Conservation (phyloP, 1,139 yeast species). For the Debaryomyces coudertii region DNA sequence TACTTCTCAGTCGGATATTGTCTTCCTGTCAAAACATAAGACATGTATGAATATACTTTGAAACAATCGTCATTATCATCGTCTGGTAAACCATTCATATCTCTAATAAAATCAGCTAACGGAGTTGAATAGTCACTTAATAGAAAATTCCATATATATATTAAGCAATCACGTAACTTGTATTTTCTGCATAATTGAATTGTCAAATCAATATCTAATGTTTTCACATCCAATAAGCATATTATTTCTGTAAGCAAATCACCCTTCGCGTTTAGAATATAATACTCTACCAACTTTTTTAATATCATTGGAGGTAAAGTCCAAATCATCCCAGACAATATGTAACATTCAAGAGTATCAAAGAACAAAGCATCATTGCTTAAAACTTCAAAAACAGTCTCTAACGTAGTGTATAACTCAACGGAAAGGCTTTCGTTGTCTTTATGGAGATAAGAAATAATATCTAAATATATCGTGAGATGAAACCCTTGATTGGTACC, state of each 20-base stretch:
- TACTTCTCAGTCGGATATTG: slow-evolving; percentile 72
- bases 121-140: slow-evolving; percentile 72
- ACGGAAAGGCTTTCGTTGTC: slow-evolving; percentile 13
- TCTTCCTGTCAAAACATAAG: slow-evolving; percentile 73
- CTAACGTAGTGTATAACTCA: slow-evolving; percentile 48
- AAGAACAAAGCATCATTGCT: slow-evolving; percentile 46
- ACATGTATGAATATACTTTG: slow-evolving; percentile 61
- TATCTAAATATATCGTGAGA: slow-evolving; percentile 27
- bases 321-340: slow-evolving; percentile 49
- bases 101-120: slow-evolving; percentile 55
- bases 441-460: slow-evolving; percentile 24
- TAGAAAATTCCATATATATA: slow-evolving; percentile 69
- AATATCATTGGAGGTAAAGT: slow-evolving; percentile 65
- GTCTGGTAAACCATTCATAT: slow-evolving; percentile 25
- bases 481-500: slow-evolving; percentile 14
- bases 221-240: slow-evolving; percentile 62
- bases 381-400: slow-evolving; percentile 54
- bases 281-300: slow-evolving; percentile 57
- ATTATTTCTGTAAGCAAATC: slow-evolving; percentile 63
- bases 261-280: slow-evolving; percentile 44
- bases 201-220: slow-evolving; percentile 77
- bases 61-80: slow-evolving; percentile 22
- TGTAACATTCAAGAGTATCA: slow-evolving; percentile 50
- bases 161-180: slow-evolving; percentile 59
- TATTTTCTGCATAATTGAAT: slow-evolving; percentile 59